phyloP scores from a whole-genome alignment of 768 basidiomycete genomes.

The Mycena galericulata region DNA sequence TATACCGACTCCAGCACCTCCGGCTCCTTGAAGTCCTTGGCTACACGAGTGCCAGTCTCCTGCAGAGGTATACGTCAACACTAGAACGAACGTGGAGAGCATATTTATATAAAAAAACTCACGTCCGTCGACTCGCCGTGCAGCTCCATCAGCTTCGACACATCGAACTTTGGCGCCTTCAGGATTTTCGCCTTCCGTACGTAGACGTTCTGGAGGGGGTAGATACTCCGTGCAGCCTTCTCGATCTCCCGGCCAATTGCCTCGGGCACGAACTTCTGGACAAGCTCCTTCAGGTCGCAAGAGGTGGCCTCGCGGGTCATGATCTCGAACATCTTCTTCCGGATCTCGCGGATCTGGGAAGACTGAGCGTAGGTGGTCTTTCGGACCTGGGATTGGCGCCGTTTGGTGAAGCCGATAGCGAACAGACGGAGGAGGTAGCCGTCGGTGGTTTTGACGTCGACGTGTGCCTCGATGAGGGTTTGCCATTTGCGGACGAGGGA shows the following conservation, averaged over 20 bases:
- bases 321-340: constrained; percentile 99
- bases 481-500: constrained; percentile 99
- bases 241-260: constrained; percentile 99
- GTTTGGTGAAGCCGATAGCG: constrained; percentile 99
- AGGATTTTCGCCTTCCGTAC: constrained; percentile 99
- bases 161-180: constrained; percentile 97
- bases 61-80: constrained; percentile 48
- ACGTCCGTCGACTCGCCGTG: constrained; percentile 97
- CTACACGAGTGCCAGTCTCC: constrained; percentile 96
- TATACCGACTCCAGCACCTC: constrained; percentile 93
- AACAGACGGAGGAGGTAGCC: constrained; percentile 99
- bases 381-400: constrained; percentile 94
- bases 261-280: constrained; percentile 99
- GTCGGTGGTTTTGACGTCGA: constrained; percentile 99
- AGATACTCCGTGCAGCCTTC: constrained; percentile 96
- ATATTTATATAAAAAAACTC: constrained; percentile 54
- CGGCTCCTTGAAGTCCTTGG: constrained; percentile 98
- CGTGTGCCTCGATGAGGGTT: constrained; percentile 97
- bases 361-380: constrained; percentile 99
- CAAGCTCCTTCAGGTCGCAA: constrained; percentile 97
- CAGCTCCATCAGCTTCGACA: constrained; percentile 94
- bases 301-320: constrained; percentile 95
- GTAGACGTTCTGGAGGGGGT: constrained; percentile 99
- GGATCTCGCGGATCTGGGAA: constrained; percentile 94
- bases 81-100: constrained; percentile 25